Conservation (phyloP, 2,329 filamentous ascomycete genomes). For the Fusarium armeniacum region DNA sequence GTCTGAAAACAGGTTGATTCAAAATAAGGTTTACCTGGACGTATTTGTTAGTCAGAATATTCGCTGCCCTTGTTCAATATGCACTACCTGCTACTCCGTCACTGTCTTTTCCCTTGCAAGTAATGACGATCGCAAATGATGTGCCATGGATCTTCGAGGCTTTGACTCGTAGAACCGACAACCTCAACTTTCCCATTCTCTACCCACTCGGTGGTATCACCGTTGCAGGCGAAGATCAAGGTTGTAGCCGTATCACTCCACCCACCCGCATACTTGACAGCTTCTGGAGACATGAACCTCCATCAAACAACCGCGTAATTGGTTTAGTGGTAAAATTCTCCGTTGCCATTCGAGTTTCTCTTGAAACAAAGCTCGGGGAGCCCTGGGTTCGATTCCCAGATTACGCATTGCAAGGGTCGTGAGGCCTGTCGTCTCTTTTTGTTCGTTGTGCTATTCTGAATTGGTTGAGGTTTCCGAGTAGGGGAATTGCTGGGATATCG, state of each 20-base stretch:
- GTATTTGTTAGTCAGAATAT: neutral
- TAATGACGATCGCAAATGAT: neutral
- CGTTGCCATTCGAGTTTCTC: neutral
- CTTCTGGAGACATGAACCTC: neutral
- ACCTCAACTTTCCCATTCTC: neutral
- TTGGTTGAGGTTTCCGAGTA: neutral
- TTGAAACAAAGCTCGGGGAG: neutral
- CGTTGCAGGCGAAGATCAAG: neutral
- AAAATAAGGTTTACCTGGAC: neutral
- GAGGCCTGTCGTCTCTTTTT: neutral
- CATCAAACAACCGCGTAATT: constrained; percentile 8
- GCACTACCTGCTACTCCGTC: neutral
- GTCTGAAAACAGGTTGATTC: neutral
- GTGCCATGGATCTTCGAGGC: neutral
- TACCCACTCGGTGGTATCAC: neutral
- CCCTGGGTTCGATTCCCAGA: constrained; percentile 7
- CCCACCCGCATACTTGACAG: neutral
- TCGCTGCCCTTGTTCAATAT: neutral
- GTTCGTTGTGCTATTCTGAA: neutral
- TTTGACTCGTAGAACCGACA: neutral
- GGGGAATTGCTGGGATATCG: neutral
- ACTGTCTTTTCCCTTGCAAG: neutral
- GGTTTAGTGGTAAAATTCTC: constrained; percentile 14
- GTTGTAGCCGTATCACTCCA: neutral
- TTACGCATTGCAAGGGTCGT: neutral